Evolutionary conservation across 2,329 filamentous ascomycete species (phyloP).

Genomic region (Hymenoscyphus linearis): DNA sequence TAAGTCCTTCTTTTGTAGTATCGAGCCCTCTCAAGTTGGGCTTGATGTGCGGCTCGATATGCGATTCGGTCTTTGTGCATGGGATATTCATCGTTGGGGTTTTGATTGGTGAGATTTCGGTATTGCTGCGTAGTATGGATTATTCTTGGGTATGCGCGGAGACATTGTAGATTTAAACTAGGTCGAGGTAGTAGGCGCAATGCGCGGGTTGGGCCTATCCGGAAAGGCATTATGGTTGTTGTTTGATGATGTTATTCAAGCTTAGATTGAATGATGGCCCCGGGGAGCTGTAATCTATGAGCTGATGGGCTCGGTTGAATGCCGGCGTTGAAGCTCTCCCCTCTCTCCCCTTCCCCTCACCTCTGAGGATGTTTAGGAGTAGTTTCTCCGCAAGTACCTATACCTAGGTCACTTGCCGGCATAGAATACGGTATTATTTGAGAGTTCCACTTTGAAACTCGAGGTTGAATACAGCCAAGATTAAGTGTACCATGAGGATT

Average conservation of each 20-base stretch:
- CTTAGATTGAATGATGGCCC: not conserved
- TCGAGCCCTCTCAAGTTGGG: constrained; percentile 21
- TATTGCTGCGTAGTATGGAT: constrained; percentile 9
- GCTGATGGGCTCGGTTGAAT: not conserved
- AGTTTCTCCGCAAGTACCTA: too few species aligned
- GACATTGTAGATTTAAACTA: constrained; percentile 6
- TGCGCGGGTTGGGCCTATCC: constrained; percentile 11
- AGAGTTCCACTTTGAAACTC: too few species aligned
- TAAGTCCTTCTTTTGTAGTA: constrained; percentile 30
- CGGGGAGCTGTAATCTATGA: not conserved
- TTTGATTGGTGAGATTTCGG: constrained; percentile 6
- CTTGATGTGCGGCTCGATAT: constrained; percentile 27
- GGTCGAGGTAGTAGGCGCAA: constrained; percentile 8
- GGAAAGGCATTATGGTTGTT: constrained; percentile 22
- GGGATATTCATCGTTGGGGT: constrained; percentile 6
- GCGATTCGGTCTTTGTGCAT: constrained; percentile 15
- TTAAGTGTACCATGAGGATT: too few species aligned
- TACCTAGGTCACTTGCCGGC: too few species aligned
- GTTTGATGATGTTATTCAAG: not conserved
- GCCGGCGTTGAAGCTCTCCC: not conserved
- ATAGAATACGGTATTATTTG: too few species aligned
- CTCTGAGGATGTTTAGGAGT: too few species aligned
- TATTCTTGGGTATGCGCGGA: not conserved
- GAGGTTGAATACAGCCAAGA: too few species aligned
- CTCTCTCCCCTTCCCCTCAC: too few species aligned